phyloP scores from a whole-genome alignment of 345 rosid species.

The Salix brachista region DNA sequence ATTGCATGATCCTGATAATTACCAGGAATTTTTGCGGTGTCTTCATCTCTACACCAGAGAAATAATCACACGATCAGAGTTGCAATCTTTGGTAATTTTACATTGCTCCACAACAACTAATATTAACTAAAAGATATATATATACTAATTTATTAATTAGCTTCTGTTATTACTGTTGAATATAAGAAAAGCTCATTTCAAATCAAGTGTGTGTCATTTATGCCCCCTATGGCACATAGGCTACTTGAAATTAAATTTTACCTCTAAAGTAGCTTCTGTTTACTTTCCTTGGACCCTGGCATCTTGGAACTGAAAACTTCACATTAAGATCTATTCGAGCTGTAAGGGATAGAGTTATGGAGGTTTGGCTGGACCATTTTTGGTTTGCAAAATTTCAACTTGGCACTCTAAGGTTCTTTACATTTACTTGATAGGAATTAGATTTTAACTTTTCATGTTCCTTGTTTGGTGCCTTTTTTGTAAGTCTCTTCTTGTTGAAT shows the following conservation, averaged over 20 bases:
- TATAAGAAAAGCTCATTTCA: neutral
- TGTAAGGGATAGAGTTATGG: neutral
- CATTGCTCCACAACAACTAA: neutral
- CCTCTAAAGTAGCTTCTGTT: neutral
- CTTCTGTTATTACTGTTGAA: neutral
- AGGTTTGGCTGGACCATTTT: neutral
- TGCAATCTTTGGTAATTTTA: conserved; percentile 62
- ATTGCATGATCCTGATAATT: conserved; percentile 53
- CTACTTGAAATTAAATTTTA: neutral
- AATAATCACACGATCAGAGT: conserved; percentile 68
- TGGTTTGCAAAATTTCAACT: neutral
- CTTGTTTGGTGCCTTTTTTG: neutral
- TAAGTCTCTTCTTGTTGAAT: conserved; percentile 2
- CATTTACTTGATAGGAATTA: neutral
- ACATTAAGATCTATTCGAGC: neutral
- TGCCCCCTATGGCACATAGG: neutral
- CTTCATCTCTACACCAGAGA: conserved; percentile 82
- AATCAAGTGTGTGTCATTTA: neutral
- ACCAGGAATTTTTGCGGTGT: conserved; percentile 77
- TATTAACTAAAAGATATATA: neutral
- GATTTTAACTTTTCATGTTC: neutral
- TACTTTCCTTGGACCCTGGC: neutral
- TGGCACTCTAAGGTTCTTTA: neutral
- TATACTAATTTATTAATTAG: neutral
- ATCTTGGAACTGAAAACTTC: neutral